phyloP scores from a whole-genome alignment of 345 rosid species.

The Gossypium anomalum region DNA sequence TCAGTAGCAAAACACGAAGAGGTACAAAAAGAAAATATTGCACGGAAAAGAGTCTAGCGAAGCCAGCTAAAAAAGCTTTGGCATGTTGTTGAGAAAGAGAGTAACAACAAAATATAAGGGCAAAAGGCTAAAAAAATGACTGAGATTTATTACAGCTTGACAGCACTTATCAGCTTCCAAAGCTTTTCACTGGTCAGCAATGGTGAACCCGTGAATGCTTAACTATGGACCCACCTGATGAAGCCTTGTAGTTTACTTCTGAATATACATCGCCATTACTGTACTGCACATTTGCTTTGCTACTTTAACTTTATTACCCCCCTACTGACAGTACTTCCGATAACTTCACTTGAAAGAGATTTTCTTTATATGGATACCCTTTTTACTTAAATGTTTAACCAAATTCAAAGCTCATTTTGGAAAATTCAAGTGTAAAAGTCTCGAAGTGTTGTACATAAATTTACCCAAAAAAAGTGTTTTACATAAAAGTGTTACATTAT shows the following conservation, averaged over 20 bases:
- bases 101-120: slow-evolving; percentile 8
- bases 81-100: slow-evolving; percentile 17
- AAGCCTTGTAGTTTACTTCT: slow-evolving; percentile 1
- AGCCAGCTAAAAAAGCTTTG: slow-evolving; percentile 26
- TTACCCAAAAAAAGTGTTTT: neutral
- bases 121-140: neutral
- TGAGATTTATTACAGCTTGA: slow-evolving; percentile 17
- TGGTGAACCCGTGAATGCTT: slow-evolving; percentile 12
- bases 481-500: neutral
- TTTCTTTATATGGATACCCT: neutral
- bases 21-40: neutral
- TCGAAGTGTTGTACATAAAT: neutral
- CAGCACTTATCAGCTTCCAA: neutral
- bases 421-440: neutral
- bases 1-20: neutral
- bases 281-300: slow-evolving; percentile 2
- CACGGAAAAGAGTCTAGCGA: slow-evolving; percentile 9
- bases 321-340: neutral
- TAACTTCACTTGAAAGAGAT: slow-evolving; percentile 1
- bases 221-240: slow-evolving; percentile 6
- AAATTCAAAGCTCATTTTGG: neutral
- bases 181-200: slow-evolving; percentile 1
- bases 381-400: neutral
- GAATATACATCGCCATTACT: slow-evolving; percentile 6
- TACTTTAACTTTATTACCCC: neutral